A percentile compares a stretch with the other conserved stretches of the same genome.
phyloP scores from a whole-genome alignment of 768 basidiomycete genomes.

The Gelatoporia subvermispora region DNA sequence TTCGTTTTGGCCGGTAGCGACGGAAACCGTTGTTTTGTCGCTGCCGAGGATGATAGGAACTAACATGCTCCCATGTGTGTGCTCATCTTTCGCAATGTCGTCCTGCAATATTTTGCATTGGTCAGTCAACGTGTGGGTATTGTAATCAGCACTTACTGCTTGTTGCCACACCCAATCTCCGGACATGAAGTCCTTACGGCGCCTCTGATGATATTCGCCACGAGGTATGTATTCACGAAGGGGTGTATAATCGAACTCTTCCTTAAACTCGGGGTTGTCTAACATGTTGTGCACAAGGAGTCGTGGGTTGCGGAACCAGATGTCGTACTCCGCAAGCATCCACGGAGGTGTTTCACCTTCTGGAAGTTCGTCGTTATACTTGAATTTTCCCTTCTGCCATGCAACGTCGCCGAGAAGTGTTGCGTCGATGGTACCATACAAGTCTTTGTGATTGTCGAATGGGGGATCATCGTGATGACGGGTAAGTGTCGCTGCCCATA shows the following conservation, averaged over 20 bases:
- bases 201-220: conserved; percentile 9
- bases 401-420: conserved; percentile 30
- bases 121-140: background rate
- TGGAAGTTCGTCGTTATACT: conserved; percentile 16
- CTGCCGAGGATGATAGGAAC: conserved; percentile 21
- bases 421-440: conserved; percentile 31
- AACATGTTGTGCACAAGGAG: conserved; percentile 14
- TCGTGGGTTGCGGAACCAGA: conserved; percentile 18
- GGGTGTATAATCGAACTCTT: conserved; percentile 16
- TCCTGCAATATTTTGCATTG: background rate
- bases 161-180: conserved; percentile 27
- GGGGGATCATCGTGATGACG: background rate
- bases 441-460: conserved; percentile 25
- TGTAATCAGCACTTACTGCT: conserved; percentile 25
- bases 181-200: conserved; percentile 19
- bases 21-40: conserved; percentile 22
- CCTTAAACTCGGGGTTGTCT: conserved; percentile 18
- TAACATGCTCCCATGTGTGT: conserved; percentile 13
- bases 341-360: conserved; percentile 16
- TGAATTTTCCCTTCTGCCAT: conserved; percentile 32
- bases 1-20: conserved; percentile 17
- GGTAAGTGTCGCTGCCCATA: background rate
- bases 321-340: conserved; percentile 23
- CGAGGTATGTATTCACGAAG: conserved; percentile 14
- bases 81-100: background rate